A percentile compares a stretch with the other conserved stretches of the same genome.
phyloP scores from a whole-genome alignment of 441 rosid species.

The Brassica balearica region DNA sequence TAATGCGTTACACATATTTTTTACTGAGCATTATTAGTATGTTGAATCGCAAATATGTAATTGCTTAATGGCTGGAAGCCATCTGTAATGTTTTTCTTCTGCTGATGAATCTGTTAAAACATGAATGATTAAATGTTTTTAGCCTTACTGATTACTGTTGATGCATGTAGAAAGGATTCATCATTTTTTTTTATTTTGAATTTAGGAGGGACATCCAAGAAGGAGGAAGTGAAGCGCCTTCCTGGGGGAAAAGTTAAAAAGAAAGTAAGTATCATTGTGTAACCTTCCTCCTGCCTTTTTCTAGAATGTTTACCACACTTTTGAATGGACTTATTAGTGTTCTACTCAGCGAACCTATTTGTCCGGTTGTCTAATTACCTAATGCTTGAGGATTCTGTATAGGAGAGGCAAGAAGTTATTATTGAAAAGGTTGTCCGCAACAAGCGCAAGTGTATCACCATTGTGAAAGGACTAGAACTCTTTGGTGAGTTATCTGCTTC shows the following conservation, averaged over 20 bases:
- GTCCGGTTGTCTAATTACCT: neutral
- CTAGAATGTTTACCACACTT: neutral
- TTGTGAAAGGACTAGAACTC: constrained; percentile 88
- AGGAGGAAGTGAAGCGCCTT: constrained; percentile 89
- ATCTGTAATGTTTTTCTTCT: neutral
- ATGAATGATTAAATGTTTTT: neutral
- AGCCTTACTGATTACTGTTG: neutral
- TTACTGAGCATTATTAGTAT: neutral
- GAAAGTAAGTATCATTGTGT: constrained; percentile 62
- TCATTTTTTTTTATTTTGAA: neutral
- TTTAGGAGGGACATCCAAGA: constrained; percentile 57
- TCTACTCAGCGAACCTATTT: neutral
- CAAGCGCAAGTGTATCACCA: constrained; percentile 92
- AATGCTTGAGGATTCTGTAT: neutral
- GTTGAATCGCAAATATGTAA: neutral
- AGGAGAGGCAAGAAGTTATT: constrained; percentile 92
- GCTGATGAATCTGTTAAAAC: constrained; percentile 3
- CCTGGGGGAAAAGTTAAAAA: constrained; percentile 97
- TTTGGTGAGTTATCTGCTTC: constrained; percentile 64
- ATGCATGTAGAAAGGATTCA: neutral
- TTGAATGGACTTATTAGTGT: neutral
- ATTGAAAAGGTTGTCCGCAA: constrained; percentile 90
- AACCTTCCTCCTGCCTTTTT: neutral
- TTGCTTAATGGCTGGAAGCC: constrained; percentile 12
- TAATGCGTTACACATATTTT: neutral